phyloP scores from a whole-genome alignment of 768 basidiomycete species.

The Lentinula sp. region DNA sequence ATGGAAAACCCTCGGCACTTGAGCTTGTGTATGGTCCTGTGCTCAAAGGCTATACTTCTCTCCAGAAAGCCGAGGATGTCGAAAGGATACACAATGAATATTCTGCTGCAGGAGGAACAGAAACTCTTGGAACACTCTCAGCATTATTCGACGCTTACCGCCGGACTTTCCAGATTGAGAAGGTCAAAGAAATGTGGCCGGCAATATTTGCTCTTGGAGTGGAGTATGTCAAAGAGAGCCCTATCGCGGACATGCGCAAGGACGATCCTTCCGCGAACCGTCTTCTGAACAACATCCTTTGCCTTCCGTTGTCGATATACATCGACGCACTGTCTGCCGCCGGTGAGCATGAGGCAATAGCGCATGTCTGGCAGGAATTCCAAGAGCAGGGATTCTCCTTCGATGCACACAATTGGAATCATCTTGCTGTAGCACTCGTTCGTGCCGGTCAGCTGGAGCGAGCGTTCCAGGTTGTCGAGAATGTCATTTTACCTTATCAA shows the following conservation, averaged over 20 bases:
- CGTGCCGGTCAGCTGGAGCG: slow-evolving; percentile 78
- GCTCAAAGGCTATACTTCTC: slow-evolving; percentile 42
- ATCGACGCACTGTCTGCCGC: slow-evolving; percentile 67
- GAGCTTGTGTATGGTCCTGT: slow-evolving; percentile 59
- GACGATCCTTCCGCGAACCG: slow-evolving; percentile 10
- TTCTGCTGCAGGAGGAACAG: slow-evolving; percentile 46
- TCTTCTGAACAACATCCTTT: slow-evolving; percentile 50
- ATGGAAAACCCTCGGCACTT: slow-evolving; percentile 36
- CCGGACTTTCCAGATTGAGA: slow-evolving; percentile 44
- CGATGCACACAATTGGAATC: slow-evolving; percentile 91
- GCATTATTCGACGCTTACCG: slow-evolving; percentile 72
- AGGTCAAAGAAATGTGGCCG: slow-evolving; percentile 61
- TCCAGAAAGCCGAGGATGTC: slow-evolving; percentile 42
- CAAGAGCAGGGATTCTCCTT: slow-evolving; percentile 63
- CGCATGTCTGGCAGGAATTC: slow-evolving; percentile 60
- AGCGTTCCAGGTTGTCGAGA: slow-evolving; percentile 78
- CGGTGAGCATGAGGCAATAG: slow-evolving; percentile 56
- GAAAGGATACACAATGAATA: slow-evolving; percentile 49
- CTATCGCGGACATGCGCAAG: slow-evolving; percentile 23
- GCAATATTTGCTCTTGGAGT: slow-evolving; percentile 56
- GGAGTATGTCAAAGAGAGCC: slow-evolving; percentile 27
- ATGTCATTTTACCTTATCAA: slow-evolving; percentile 62
- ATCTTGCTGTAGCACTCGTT: slow-evolving; percentile 67
- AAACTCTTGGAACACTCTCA: slow-evolving; percentile 55
- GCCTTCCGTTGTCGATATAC: slow-evolving; percentile 74